Evolutionary conservation across 331 rosid genomes (phyloP).

Genomic region (Phaseolus coccineus): DNA sequence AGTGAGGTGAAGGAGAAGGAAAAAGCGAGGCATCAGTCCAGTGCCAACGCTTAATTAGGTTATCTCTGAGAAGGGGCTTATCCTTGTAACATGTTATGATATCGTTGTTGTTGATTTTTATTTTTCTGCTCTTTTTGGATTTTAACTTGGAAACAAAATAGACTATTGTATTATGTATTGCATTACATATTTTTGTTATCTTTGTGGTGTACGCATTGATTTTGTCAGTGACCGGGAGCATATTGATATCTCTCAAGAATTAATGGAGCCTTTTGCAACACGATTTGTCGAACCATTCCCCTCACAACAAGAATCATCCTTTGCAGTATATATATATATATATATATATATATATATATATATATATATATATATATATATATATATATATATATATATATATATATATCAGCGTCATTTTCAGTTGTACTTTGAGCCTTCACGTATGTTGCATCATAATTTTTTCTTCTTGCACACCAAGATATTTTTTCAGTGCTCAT

Average conservation of each 20-base stretch:
- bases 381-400: no score
- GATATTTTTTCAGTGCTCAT: neutral
- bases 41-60: slow-evolving; percentile 27
- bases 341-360: no score
- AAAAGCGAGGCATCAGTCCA: slow-evolving; percentile 59
- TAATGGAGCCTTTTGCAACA: no score
- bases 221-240: no score
- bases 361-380: no score
- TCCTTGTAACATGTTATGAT: neutral
- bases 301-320: no score
- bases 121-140: neutral
- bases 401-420: neutral
- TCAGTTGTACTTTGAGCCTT: neutral
- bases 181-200: neutral
- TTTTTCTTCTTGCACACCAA: neutral
- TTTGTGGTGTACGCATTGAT: no score
- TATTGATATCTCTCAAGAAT: no score
- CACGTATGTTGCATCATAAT: neutral
- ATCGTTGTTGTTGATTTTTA: neutral
- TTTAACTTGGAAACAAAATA: neutral
- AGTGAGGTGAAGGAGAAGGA: slow-evolving; percentile 94
- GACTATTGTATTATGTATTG: neutral
- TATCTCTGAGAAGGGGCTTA: neutral
- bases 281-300: no score
- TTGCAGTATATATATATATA: no score